Evolutionary conservation across 1,284 basidiomycete genomes (phyloP), one percentile per base, ranked within the genome.

Genomic region (Pholiota adiposa): DNA sequence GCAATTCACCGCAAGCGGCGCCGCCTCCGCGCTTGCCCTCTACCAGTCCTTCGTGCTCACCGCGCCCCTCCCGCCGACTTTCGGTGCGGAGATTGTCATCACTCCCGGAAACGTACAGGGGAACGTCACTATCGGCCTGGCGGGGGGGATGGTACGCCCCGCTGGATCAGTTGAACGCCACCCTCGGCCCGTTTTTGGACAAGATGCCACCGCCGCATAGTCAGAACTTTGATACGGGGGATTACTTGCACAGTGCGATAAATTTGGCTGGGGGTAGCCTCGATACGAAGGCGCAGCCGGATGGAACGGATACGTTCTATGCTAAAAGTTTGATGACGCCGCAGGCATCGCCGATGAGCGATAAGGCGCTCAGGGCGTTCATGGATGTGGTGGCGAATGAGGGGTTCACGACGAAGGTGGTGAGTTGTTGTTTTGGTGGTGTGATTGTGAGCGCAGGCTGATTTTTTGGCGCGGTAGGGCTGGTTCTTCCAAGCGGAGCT

Each of bases 291-390:
- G 65, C 64, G 1, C 61, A 56, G 11, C 68, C 74, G 1, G 75
- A 77, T 23, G 54, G 40, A 1, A 63, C 64, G 16, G 78, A 81
- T 65, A 81, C 79, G 0, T 83, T 83, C 68, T 83, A 82, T 62
- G 78, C 75, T 0, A 83, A 82, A 63, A 78, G 75, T 5, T 59
- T 81, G 19, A 76, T 79, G 73, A 77, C 76, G 0, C 78, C 77
- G 1, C 59, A 73, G 43, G 69, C 63, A 3, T 69, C 69, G 1
- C 75, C 73, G 9, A 70, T 80, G 64, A 72, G 73, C 1, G 56
- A 63, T 0, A 65, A 63, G 5, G 75, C 77, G 0, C 66, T 74
- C 18, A 51, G 54, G 16, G 73, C 74, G 1, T 72, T 77, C 49
- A 72, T 75, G 59, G 60, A 66, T 6, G 74, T 73, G 53, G 65